phyloP scores from a whole-genome alignment of 192 early-diverging fungal species.

The Gonapodya sp. region DNA sequence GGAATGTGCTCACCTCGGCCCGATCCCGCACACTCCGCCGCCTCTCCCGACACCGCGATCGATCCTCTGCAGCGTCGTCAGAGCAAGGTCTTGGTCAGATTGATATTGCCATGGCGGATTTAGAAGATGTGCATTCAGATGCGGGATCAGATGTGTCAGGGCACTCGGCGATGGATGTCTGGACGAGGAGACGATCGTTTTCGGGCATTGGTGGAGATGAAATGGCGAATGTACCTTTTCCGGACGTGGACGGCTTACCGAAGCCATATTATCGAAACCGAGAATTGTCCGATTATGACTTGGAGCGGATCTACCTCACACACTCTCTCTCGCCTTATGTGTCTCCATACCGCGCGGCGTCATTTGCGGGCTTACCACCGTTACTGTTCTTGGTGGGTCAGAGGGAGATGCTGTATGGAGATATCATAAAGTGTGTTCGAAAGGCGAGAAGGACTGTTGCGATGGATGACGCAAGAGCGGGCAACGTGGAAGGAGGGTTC shows the following conservation, averaged over 20 bases:
- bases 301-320: not conserved
- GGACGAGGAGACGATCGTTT: not conserved
- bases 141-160: not conserved
- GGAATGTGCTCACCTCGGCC: too few relatives aligned
- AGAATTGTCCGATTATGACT: not conserved
- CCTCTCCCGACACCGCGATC: too few relatives aligned
- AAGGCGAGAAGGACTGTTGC: not conserved
- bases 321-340: not conserved
- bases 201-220: not conserved
- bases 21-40: too few relatives aligned
- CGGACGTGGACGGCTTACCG: not conserved
- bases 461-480: not conserved
- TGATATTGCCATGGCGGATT: not conserved
- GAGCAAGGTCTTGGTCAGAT: not conserved
- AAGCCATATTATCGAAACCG: not conserved
- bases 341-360: not conserved
- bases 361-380: not conserved
- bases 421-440: not conserved
- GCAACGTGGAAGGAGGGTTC: not conserved
- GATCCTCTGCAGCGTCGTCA: too few relatives aligned
- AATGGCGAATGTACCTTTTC: not conserved
- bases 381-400: not conserved
- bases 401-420: not conserved
- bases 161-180: not conserved
- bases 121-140: not conserved